Evolutionary conservation across 768 basidiomycete species (phyloP).

Genomic region (Termitomyces sp.): DNA sequence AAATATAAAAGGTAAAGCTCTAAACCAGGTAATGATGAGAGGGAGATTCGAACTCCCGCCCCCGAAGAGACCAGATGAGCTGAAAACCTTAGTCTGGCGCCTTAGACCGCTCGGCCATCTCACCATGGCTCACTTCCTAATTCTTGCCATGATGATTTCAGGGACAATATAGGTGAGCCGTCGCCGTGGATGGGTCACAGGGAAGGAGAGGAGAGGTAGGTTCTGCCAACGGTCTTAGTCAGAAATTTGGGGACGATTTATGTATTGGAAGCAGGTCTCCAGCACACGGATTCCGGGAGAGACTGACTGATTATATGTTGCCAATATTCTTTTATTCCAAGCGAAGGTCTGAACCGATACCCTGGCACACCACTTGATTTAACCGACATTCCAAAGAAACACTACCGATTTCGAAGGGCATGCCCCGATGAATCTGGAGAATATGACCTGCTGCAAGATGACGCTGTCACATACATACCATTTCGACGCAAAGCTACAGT

Average conservation of each 20-base stretch:
- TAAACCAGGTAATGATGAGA: too few species aligned
- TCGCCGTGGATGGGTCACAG: too few species aligned
- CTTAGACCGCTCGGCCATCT: constrained; percentile 78
- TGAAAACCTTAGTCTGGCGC: constrained; percentile 57
- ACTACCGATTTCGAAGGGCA: background rate
- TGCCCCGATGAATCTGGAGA: background rate
- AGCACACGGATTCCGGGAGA: too few species aligned
- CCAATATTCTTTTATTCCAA: too few species aligned
- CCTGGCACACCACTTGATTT: background rate
- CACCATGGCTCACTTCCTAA: too few species aligned
- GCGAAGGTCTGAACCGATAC: background rate
- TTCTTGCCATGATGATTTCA: too few species aligned
- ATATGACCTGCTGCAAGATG: background rate
- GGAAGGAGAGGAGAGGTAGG: too few species aligned
- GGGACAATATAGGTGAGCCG: too few species aligned
- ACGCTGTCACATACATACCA: background rate
- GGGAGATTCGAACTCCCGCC: constrained; percentile 15
- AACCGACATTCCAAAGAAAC: background rate
- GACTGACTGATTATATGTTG: background rate
- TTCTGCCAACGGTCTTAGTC: too few species aligned
- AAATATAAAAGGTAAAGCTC: too few species aligned
- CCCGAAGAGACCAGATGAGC: constrained; percentile 13
- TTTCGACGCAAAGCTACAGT: background rate
- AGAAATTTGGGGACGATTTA: too few species aligned
- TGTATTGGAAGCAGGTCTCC: background rate